phyloP scores from a whole-genome alignment of 805 yeast genomes.

The Saccharomycopsis amapae region DNA sequence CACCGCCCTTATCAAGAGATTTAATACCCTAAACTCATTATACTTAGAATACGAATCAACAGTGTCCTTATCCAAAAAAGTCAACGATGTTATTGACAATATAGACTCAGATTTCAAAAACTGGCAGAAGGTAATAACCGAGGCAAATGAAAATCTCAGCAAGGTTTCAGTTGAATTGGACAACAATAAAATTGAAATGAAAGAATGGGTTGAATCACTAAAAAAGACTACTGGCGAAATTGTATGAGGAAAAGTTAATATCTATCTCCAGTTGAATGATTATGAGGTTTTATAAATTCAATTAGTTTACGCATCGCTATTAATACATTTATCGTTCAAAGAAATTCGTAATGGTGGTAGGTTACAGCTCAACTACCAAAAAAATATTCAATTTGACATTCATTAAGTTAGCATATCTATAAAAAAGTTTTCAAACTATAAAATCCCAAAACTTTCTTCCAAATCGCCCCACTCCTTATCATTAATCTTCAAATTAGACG shows the following conservation, averaged over 20 bases:
- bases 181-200: conserved; percentile 6
- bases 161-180: conserved; percentile 4
- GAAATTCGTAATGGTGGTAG: no score
- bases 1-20: conserved; percentile 10
- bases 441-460: no score
- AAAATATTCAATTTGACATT: no score
- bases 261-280: no score
- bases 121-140: conserved; percentile 12
- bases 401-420: no score
- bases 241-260: no score
- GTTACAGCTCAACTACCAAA: no score
- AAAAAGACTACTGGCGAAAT: no score
- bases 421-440: no score
- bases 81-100: conserved; percentile 2
- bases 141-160: conserved; percentile 9
- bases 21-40: conserved; percentile 13
- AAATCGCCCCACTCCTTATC: neutral
- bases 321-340: no score
- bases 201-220: conserved; percentile 6
- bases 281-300: no score
- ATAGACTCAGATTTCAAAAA: conserved; percentile 7
- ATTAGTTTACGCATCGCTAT: no score
- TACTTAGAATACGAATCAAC: conserved; percentile 15
- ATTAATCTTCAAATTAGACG: conserved; percentile 10
- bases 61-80: conserved; percentile 10